phyloP scores from a whole-genome alignment of 2,329 filamentous ascomycete genomes.

The Xylaria sp. region DNA sequence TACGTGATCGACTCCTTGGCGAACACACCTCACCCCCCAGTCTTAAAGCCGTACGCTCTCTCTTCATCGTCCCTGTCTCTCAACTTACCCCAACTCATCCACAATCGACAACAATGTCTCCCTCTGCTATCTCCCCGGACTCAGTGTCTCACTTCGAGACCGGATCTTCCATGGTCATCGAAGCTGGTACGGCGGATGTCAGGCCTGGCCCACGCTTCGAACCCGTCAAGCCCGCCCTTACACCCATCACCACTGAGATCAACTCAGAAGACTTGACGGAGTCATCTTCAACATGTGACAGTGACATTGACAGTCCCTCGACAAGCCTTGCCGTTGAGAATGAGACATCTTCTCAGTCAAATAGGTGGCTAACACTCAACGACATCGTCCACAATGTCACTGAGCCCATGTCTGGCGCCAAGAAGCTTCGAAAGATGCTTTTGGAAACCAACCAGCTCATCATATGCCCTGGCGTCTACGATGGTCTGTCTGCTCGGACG shows the following conservation, averaged over 20 bases:
- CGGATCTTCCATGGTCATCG: slow-evolving; percentile 18
- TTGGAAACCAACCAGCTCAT: slow-evolving; percentile 34
- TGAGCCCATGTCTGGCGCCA: slow-evolving; percentile 30
- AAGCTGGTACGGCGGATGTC: slow-evolving; percentile 16
- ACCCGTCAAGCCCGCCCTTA: slow-evolving; percentile 15
- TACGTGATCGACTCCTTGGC: not conserved
- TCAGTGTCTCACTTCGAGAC: slow-evolving; percentile 19
- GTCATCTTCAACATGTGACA: slow-evolving; percentile 14
- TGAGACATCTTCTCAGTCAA: not conserved
- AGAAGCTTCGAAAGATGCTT: slow-evolving; percentile 32
- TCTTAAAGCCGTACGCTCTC: not conserved
- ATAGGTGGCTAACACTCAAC: slow-evolving; percentile 20
- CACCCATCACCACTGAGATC: slow-evolving; percentile 13
- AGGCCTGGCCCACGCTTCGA: slow-evolving; percentile 18
- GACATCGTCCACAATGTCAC: slow-evolving; percentile 21
- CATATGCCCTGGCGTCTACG: slow-evolving; percentile 45
- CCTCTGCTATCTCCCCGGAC: slow-evolving; percentile 18
- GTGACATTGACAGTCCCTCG: slow-evolving; percentile 10
- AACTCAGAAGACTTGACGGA: slow-evolving; percentile 9
- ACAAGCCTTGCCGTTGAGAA: slow-evolving; percentile 1
- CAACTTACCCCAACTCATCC: not conserved
- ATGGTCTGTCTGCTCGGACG: slow-evolving; percentile 44
- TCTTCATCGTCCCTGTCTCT: not conserved
- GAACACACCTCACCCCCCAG: not conserved
- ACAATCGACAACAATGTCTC: slow-evolving; percentile 11